Conservation (phyloP, 2,329 filamentous ascomycete species). For the Didymella pomorum region DNA sequence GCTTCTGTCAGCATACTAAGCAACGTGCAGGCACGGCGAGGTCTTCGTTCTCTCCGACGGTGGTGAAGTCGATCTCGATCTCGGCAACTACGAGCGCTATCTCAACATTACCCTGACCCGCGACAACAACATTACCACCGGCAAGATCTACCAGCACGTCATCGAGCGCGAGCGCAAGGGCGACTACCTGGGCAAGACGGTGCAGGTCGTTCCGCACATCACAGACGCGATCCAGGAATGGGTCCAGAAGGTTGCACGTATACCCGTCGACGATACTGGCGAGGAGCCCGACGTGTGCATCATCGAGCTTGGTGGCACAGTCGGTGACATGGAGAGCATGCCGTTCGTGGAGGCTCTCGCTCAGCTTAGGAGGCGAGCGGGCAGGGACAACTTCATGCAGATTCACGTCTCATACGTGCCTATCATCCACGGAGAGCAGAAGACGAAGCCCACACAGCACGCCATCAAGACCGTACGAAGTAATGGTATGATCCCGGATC, state of each 20-base stretch:
- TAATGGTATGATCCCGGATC: slow-evolving; percentile 69
- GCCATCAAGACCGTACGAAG: slow-evolving; percentile 85
- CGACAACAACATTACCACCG: slow-evolving; percentile 96
- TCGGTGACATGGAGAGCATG: slow-evolving; percentile 84
- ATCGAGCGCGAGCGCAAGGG: slow-evolving; percentile 76
- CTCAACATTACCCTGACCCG: slow-evolving; percentile 81
- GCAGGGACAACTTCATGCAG: slow-evolving; percentile 82
- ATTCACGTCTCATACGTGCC: slow-evolving; percentile 92
- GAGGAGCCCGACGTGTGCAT: slow-evolving; percentile 92
- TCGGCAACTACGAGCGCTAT: slow-evolving; percentile 82
- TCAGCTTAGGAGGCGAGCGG: slow-evolving; percentile 76
- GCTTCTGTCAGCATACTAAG: slow-evolving; percentile 23
- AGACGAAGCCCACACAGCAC: slow-evolving; percentile 96
- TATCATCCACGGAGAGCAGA: slow-evolving; percentile 78
- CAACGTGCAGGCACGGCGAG: slow-evolving; percentile 74
- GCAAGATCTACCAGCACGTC: slow-evolving; percentile 92
- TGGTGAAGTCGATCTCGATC: slow-evolving; percentile 77
- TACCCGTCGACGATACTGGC: slow-evolving; percentile 85
- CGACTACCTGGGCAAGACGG: slow-evolving; percentile 87
- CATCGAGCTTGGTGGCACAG: slow-evolving; percentile 73
- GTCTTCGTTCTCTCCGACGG: slow-evolving; percentile 88
- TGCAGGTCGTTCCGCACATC: slow-evolving; percentile 91
- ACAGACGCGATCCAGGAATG: slow-evolving; percentile 92
- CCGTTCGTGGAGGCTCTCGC: slow-evolving; percentile 88
- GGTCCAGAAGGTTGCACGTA: slow-evolving; percentile 84